Conservation (phyloP, 768 basidiomycete species). For the Leccinum disarticulatum region DNA sequence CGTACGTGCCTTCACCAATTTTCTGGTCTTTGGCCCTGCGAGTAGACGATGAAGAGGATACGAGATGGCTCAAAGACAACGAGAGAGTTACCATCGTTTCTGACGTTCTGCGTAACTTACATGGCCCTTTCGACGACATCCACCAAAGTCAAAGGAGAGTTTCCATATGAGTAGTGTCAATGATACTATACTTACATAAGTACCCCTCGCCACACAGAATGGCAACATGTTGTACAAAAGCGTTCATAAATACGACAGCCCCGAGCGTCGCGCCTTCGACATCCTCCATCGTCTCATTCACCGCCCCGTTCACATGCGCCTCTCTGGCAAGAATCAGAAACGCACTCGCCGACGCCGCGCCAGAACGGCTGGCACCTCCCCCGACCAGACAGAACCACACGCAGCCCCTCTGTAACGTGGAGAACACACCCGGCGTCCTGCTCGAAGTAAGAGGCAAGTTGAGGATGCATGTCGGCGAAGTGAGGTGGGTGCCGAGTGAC, state of each 20-base stretch:
- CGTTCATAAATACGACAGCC: constrained; percentile 16
- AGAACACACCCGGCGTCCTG: too few relatives aligned
- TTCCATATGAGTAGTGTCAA: constrained; percentile 1
- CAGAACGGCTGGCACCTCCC: background rate
- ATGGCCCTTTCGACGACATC: constrained; percentile 80
- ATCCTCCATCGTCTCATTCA: constrained; percentile 32
- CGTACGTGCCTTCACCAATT: constrained; percentile 91
- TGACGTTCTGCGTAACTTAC: constrained; percentile 55
- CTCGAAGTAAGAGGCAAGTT: too few relatives aligned
- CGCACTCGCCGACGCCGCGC: constrained; percentile 21
- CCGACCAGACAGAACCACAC: too few relatives aligned
- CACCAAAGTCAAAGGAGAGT: constrained; percentile 39
- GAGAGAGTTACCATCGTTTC: constrained; percentile 52
- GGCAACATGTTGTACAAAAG: constrained; percentile 29
- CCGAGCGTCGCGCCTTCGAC: constrained; percentile 1
- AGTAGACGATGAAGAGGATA: constrained; percentile 10
- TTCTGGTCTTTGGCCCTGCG: constrained; percentile 77
- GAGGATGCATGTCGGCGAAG: constrained; percentile 65
- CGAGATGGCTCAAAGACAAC: background rate
- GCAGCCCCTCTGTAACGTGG: too few relatives aligned
- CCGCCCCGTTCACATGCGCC: constrained; percentile 36
- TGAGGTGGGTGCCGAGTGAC: constrained; percentile 51
- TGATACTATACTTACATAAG: too few relatives aligned
- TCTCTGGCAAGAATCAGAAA: constrained; percentile 34
- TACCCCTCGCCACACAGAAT: constrained; percentile 9